phyloP scores from a whole-genome alignment of 495 filamentous ascomycete genomes.

The Bathelium albidoporum region DNA sequence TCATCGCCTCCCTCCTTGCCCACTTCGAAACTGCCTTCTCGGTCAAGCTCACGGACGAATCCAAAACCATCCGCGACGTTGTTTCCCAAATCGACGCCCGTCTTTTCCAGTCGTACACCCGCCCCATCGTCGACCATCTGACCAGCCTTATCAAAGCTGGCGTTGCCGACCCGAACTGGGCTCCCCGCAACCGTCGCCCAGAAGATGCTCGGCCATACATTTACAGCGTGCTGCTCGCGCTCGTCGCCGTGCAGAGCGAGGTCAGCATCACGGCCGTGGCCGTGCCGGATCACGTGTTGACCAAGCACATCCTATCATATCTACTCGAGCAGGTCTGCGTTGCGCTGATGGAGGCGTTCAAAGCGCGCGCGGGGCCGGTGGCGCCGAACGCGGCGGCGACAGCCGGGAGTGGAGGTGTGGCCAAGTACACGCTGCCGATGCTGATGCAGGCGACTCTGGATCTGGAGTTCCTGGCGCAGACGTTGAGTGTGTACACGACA shows the following conservation, averaged over 20 bases:
- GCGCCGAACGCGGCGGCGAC: slow-evolving; percentile 39
- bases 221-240: slow-evolving; percentile 67
- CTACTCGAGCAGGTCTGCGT: slow-evolving; percentile 66
- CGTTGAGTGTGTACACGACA: slow-evolving; percentile 74
- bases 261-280: slow-evolving; percentile 59
- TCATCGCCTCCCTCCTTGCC: slow-evolving; percentile 70
- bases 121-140: slow-evolving; percentile 54
- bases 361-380: slow-evolving; percentile 46
- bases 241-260: slow-evolving; percentile 87
- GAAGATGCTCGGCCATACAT: slow-evolving; percentile 75
- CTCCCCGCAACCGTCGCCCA: slow-evolving; percentile 49
- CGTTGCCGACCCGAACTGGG: slow-evolving; percentile 61
- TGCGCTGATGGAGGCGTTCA: slow-evolving; percentile 49
- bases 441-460: slow-evolving; percentile 96
- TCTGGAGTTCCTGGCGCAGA: slow-evolving; percentile 93
- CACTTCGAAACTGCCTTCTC: slow-evolving; percentile 86
- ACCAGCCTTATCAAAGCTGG: slow-evolving; percentile 57
- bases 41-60: slow-evolving; percentile 82
- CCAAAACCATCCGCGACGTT: slow-evolving; percentile 78
- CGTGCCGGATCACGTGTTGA: slow-evolving; percentile 53
- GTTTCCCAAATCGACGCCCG: slow-evolving; percentile 78
- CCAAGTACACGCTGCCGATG: slow-evolving; percentile 59
- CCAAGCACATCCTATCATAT: slow-evolving; percentile 63
- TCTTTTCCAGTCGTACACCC: slow-evolving; percentile 83
- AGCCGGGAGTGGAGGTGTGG: background rate